Evolutionary conservation across 768 basidiomycete genomes (phyloP).

Genomic region (Leccinum rimulosum): DNA sequence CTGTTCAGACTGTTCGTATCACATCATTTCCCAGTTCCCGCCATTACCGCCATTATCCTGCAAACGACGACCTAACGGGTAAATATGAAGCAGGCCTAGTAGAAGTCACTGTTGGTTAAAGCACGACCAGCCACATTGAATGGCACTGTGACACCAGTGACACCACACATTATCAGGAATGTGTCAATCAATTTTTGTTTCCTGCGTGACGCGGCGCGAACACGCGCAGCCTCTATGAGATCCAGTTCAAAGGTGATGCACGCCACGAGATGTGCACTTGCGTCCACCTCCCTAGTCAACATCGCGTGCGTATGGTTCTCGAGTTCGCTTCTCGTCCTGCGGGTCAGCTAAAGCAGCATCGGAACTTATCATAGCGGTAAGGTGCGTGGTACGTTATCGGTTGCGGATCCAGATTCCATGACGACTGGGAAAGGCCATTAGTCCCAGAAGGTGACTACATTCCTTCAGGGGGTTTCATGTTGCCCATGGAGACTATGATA

Average conservation of each 20-base stretch:
- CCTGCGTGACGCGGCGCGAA: slow-evolving; percentile 31
- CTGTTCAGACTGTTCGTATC: background rate
- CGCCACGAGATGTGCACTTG: slow-evolving; percentile 56
- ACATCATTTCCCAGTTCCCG: background rate
- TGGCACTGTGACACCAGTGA: too few species aligned
- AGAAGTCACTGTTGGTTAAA: too few species aligned
- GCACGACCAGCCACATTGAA: too few species aligned
- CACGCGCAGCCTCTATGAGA: slow-evolving; percentile 48
- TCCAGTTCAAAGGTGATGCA: slow-evolving; percentile 44
- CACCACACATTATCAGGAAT: slow-evolving; percentile 71
- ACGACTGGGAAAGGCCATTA: too few species aligned
- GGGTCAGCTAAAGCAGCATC: slow-evolving; percentile 5
- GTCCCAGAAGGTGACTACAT: too few species aligned
- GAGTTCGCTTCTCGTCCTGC: slow-evolving; percentile 8
- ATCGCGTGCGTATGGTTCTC: slow-evolving; percentile 10
- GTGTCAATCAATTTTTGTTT: slow-evolving; percentile 62
- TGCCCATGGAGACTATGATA: background rate
- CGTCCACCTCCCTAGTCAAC: slow-evolving; percentile 52
- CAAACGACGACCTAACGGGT: too few species aligned
- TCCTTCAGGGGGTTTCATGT: too few species aligned
- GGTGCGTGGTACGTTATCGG: too few species aligned
- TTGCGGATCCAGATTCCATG: too few species aligned
- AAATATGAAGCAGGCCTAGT: too few species aligned
- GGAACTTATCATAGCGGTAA: too few species aligned
- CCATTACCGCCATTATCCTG: background rate